phyloP scores from a whole-genome alignment of 2,329 filamentous ascomycete genomes.

The Exophiala mesophila region DNA sequence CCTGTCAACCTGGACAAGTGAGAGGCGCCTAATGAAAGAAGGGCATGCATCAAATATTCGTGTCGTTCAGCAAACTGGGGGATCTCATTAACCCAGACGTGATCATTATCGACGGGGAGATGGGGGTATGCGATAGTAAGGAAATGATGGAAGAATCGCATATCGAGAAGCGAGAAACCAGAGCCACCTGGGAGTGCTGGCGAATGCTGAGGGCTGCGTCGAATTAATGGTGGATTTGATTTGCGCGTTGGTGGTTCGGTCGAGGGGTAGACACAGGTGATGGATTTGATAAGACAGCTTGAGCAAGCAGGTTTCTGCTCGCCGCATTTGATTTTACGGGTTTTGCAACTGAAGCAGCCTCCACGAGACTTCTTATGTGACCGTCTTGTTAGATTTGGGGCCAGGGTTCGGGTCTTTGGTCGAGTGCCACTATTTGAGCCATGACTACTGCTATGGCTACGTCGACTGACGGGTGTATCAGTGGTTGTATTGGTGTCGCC shows the following conservation, averaged over 20 bases:
- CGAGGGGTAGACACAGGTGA: slow-evolving; percentile 31
- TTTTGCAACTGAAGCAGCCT: slow-evolving; percentile 40
- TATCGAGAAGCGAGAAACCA: slow-evolving; percentile 41
- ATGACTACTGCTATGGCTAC: background rate
- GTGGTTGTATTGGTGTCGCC: slow-evolving; percentile 6
- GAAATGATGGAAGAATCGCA: slow-evolving; percentile 53
- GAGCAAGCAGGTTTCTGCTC: slow-evolving; percentile 36
- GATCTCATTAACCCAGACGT: slow-evolving; percentile 63
- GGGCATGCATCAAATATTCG: slow-evolving; percentile 66
- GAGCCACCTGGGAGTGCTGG: slow-evolving; percentile 17
- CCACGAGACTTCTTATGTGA: slow-evolving; percentile 39
- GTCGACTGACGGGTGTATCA: background rate
- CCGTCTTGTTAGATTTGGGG: slow-evolving; percentile 26
- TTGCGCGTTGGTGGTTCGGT: slow-evolving; percentile 15
- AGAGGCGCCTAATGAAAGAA: slow-evolving; percentile 63
- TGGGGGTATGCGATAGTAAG: slow-evolving; percentile 53
- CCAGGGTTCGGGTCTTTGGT: slow-evolving; percentile 21
- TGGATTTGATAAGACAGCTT: slow-evolving; percentile 34
- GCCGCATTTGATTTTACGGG: slow-evolving; percentile 44
- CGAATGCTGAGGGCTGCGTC: slow-evolving; percentile 23
- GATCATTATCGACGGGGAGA: slow-evolving; percentile 60
- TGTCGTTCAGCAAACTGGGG: slow-evolving; percentile 65
- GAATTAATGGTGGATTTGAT: slow-evolving; percentile 17
- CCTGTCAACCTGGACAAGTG: slow-evolving; percentile 46
- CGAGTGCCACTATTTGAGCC: slow-evolving; percentile 7